Base-by-base conservation (phyloP, 2,329 filamentous ascomycete species). In the Alternaria solani region DNA sequence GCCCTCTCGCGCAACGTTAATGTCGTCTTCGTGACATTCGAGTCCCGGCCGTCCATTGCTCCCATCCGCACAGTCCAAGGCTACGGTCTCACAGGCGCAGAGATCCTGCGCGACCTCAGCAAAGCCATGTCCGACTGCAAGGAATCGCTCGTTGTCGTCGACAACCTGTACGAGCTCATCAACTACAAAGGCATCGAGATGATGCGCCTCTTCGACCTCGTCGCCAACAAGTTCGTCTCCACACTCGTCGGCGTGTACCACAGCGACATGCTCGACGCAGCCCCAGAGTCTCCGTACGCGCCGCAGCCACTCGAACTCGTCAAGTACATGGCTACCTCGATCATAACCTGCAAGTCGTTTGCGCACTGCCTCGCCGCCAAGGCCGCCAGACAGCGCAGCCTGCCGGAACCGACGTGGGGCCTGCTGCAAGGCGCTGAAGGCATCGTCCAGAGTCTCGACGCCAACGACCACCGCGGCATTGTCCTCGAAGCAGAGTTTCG, bases 401-500 rank as follows among this genome's bases (percentile, higher is more conserved):
- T 92, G 6, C 87, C 87, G 5, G 89, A 90, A 62, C 94, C 94
- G 0, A 86, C 87, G 8, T 96, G 91, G 78, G 95, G 94, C 0
- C 83, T 97, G 1, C 84, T 85, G 7, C 91, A 95, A 77, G 89
- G 88, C 30, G 84, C 88, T 16, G 93, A 97, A 76, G 94, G 94
- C 7, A 84, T 94, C 9, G 78, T 97, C 0, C 81, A 94, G 48
- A 91, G 91, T 3, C 81, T 92, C 55, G 76, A 81, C 41, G 80
- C 83, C 4, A 83, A 84, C n/a, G 83, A 83, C 32, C 66, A 65
- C 9, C 81, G 81, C 1, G 90, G 87, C 0, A 76, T 94, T 0
- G 91, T 96, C 1, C 77, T 97, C 7, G 89, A 92, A 71, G 91
- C 96, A 86, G 94, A 99, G 78, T 87, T 97, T 68, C 86, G 95